Base-by-base conservation (phyloP, 495 filamentous ascomycete species). In the Xylaria cubensis region DNA sequence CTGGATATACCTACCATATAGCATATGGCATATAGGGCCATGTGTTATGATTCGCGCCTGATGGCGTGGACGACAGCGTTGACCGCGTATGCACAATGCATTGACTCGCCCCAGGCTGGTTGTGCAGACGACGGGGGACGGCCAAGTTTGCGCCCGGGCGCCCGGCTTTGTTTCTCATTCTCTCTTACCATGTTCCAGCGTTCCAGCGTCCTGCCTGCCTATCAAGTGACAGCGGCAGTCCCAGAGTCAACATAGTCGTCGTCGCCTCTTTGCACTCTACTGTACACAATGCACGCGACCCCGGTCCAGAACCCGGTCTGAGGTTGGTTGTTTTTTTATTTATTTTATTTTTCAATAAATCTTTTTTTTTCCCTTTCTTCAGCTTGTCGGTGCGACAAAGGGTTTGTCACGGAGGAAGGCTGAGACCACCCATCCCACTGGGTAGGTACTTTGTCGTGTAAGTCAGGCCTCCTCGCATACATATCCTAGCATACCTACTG, bases 51-150 rank as follows among this genome's bases (percentile, higher is more conserved):
- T 24, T 32, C 19, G 53, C 26, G 58, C 58, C 15, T 39, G 58
- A 61, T 61, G 29, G 58, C 58, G 58, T 61, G 58, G 58, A 61
- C 58, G 13, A 46, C 42, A 61, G 7, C 64, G 32, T 39, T 17
- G 48, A 39, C 29, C 46, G 9, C 46, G 64, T 34, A 36, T n/a
- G 64, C 64, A 51, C 41, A 7, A 59, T 21, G 39, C n/a, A n/a
- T 29, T 44, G 8, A 44, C 39, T 44, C 21, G 61, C 36, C 39
- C 13, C 2, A 6, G 36, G 36, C 8, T 39, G 36, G 36, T 39
- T 17, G 42, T 17, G 63, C 19, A 66, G 44, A 36, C 63, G 64
- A 36, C 63, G 64, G 64, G 64, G 9, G 3, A 42, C 64, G 64
- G 64, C 8, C 29, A 26, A 36, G 29, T 36, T 67, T 67, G 6